A percentile compares a stretch with the other conserved stretches of the same genome.
Conservation (phyloP, 2,329 filamentous ascomycete species). For the Cladosporium colombiae region DNA sequence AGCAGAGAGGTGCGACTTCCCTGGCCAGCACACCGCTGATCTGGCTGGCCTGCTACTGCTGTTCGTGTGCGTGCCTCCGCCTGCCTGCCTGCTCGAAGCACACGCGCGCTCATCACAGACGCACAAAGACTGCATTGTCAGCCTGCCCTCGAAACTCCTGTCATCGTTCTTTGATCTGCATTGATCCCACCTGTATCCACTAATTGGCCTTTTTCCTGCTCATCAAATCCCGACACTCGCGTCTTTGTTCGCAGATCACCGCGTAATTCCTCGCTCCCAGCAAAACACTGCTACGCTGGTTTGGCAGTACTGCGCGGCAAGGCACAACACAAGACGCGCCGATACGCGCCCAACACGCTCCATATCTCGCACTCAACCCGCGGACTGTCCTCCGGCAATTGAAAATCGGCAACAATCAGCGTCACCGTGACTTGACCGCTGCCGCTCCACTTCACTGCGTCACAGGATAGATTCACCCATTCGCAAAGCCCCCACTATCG, state of each 20-base stretch:
- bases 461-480: conserved; percentile 8
- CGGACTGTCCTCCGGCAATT: conserved; percentile 1
- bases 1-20: conserved; percentile 1
- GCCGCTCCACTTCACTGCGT: conserved; percentile 2
- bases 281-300: background rate
- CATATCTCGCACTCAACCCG: no score
- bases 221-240: conserved; percentile 1
- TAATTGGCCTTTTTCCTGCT: conserved; percentile 3
- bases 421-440: conserved; percentile 2
- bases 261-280: background rate
- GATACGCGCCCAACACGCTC: background rate
- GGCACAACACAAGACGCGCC: background rate
- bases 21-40: conserved; percentile 1
- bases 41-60: background rate
- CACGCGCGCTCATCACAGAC: background rate
- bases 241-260: background rate
- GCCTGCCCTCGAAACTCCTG: background rate
- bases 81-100: background rate
- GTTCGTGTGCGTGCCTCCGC: background rate
- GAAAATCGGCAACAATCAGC: background rate
- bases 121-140: conserved; percentile 17
- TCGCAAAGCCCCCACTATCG: background rate
- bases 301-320: background rate
- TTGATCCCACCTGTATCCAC: conserved; percentile 7
- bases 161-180: background rate